A percentile compares a stretch with the other conserved stretches of the same genome.
Conservation (phyloP, 768 basidiomycete genomes). For the Phlebiopsis flavidoalba region DNA sequence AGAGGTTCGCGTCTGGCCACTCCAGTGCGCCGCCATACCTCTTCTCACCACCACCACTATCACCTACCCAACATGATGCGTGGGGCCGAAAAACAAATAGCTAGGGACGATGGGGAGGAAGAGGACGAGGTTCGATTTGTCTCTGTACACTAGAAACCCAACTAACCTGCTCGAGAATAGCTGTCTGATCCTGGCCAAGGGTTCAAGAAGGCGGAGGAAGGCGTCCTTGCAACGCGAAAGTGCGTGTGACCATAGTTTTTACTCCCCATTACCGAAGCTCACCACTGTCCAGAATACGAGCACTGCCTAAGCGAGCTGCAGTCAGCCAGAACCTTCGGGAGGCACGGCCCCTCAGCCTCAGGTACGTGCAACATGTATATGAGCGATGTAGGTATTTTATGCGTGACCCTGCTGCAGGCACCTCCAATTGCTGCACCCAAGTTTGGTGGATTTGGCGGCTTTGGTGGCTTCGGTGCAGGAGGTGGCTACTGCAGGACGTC, state of each 20-base stretch:
- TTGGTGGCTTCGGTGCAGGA: slow-evolving; percentile 28
- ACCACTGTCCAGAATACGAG: slow-evolving; percentile 48
- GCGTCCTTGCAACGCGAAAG: slow-evolving; percentile 50
- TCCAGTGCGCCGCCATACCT: neutral
- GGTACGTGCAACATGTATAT: no score
- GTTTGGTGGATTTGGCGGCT: slow-evolving; percentile 49
- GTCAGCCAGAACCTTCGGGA: slow-evolving; percentile 15
- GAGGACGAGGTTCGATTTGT: slow-evolving; percentile 30
- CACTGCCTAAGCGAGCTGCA: slow-evolving; percentile 49
- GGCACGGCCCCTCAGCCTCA: no score
- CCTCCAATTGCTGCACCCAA: slow-evolving; percentile 24
- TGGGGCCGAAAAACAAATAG: slow-evolving; percentile 66
- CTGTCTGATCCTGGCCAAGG: slow-evolving; percentile 29
- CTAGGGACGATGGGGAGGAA: slow-evolving; percentile 47
- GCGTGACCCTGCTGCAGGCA: neutral
- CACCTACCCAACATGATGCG: slow-evolving; percentile 52
- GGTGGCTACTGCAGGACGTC: slow-evolving; percentile 24
- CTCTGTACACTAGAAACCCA: neutral
- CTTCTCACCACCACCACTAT: neutral
- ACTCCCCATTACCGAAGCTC: neutral
- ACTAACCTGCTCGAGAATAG: neutral
- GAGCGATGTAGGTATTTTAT: neutral
- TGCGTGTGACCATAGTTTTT: slow-evolving; percentile 27
- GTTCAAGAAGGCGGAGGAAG: slow-evolving; percentile 59
- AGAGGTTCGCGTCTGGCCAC: slow-evolving; percentile 4